Percentiles rank a stretch among this genome's conserved stretches.
These are phyloP conservation scores for Salvia rosmarinus DNA, from an alignment of 257 asterid genomes.

Conservation along the genomic window DNA sequence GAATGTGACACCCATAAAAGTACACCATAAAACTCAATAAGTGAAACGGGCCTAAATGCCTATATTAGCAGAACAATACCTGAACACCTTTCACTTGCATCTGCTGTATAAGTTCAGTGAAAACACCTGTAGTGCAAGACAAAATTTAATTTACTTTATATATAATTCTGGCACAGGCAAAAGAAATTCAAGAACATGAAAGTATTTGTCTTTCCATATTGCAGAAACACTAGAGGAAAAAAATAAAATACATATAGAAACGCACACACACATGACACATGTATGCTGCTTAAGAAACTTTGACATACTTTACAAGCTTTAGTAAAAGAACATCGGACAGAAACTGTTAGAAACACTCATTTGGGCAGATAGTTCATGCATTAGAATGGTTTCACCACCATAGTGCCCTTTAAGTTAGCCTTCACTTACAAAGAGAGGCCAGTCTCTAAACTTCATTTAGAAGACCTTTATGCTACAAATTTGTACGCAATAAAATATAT, in stretches of 20 bases:
- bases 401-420: not conserved
- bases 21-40: conserved; percentile 18
- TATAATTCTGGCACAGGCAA: not conserved
- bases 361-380: not conserved
- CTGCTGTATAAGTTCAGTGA: conserved; percentile 97
- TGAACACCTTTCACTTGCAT: conserved; percentile 99
- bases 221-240: not conserved
- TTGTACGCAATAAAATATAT: not conserved
- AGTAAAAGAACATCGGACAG: conserved; percentile 10
- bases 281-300: conserved; percentile 13
- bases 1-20: conserved; percentile 10
- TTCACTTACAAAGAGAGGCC: conserved; percentile 8
- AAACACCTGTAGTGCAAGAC: conserved; percentile 72
- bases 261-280: not conserved
- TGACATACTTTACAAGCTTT: conserved; percentile 20
- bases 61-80: conserved; percentile 50
- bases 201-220: not conserved
- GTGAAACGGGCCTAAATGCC: conserved; percentile 10
- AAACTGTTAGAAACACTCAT: not conserved
- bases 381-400: conserved; percentile 3
- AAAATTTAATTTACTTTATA: conserved; percentile 15
- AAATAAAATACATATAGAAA: not conserved
- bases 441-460: conserved; percentile 7
- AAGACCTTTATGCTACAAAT: not conserved
- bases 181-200: conserved; percentile 24